Evolutionary conservation across 208 protist genomes (phyloP), one percentile per base, ranked within the genome.

Genomic region (Acanthamoeba triangularis): DNA sequence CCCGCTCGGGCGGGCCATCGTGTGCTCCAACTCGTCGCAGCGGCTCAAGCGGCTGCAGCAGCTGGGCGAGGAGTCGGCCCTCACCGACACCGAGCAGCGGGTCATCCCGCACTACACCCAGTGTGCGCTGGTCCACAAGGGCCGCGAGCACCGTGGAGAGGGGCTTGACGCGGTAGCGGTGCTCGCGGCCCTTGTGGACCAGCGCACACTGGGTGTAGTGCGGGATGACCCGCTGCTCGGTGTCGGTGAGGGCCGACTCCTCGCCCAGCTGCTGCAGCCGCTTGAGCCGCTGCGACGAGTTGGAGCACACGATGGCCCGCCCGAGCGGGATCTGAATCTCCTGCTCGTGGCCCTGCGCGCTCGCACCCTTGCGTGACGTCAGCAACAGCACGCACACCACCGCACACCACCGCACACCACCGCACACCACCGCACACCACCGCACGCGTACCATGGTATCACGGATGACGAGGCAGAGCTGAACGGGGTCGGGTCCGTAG

Each of bases 91-190:
- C 74, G 74, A 84, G 74, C 74, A 84, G 74, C 74, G 74, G 6
- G 74, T 84, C 74, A 84, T 84, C 74, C 74, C 74, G 7, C 74
- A 84, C 74, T 84, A 84, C 74, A 84, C 74, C 16, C 74, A 84
- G 25, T 84, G 74, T 25, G 74, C 74, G 41, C 74, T 84, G 74
- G 37, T 84, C 37, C 74, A 84, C 74, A 84, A 84, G 74, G 74
- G 74, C 33, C 74, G 74, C 41, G 74, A 72, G 65, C 30, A 72
- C 65, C 37, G 37, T 84, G 23, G 74, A 18, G 41, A 84, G 74
- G 35, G 74, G 74, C 74, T 84, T 84, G 74, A 84, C 37, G 44
- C 74, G 74, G 44, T 84, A 84, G 33, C 74, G 74, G 41, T 84
- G 74, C 44, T 84, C 74, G 41, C 74, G 74, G 33, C 74, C 74